Base-by-base conservation (phyloP, 2,329 filamentous ascomycete genomes). In the Neurospora sp. region DNA sequence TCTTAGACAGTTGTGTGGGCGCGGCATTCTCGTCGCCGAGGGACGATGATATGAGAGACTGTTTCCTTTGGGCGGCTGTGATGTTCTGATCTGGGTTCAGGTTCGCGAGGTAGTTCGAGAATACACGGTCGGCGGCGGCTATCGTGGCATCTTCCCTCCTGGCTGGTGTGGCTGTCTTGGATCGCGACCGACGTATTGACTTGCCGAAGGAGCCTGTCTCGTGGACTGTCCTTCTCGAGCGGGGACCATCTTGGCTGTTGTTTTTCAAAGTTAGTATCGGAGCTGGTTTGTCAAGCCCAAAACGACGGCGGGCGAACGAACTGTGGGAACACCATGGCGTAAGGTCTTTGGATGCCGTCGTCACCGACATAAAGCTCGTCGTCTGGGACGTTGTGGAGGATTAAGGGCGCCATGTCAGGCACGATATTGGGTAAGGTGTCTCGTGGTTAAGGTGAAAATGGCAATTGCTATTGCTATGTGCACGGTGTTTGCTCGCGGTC, bases 361-460 rank as follows among this genome's bases (percentile, higher is more conserved):
- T 89, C 87, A 70, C 89, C 89, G 6, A 87, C 80, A 77, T 90
- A 90, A 67, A 88, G 85, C 77, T 90, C 89, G 68, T 90, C 88
- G 73, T 90, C 88, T 70, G 88, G 88, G 73, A 90, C 89, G 77
- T 90, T 90, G 77, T 91, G 89, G 40, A 91, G 81, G 76, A 90
- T 90, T 70, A 90, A 81, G 74, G 89, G 89, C 70, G 87, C 85
- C 87, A 90, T 90, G 73, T 73, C 77, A 70, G 52, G 58, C 40
- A 58, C 19, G 36, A 66, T 42, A 43, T 36, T 62, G 23, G 28
- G 15, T 5, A 33, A 36, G 52, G 13, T 62, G 38, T 43, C 38
- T 4, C 43, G 67, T 17, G 19, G 46, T 28, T 66, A 23, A 33
- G 28, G 66, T 38, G 43, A 36, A n/a, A 68, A 58, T 10, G 62